Conservation (phyloP, 306 rosid species). For the Cicer pinnatifidum region DNA sequence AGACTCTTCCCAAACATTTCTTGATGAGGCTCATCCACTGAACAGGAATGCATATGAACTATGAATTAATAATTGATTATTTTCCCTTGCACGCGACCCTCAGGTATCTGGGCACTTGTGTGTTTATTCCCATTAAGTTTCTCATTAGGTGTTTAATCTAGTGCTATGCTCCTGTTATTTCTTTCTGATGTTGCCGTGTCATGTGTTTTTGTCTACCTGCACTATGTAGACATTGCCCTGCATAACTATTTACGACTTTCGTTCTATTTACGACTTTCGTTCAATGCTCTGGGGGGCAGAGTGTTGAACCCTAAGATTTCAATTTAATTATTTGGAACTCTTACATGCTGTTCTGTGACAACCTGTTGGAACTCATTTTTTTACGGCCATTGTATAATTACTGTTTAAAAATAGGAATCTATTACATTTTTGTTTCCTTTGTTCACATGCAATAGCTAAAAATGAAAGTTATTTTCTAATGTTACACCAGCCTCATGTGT, state of each 20-base stretch:
- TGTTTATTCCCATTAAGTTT: not conserved
- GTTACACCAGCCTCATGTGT: too few species aligned
- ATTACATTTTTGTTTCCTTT: not conserved
- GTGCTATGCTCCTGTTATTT: not conserved
- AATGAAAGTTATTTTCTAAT: too few species aligned
- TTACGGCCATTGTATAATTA: not conserved
- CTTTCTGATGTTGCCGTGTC: slow-evolving; percentile 12
- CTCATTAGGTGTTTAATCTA: not conserved
- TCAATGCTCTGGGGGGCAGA: not conserved
- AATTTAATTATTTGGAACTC: not conserved
- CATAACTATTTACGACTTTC: not conserved
- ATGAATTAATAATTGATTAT: slow-evolving; percentile 2
- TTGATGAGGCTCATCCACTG: not conserved
- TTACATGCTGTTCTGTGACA: not conserved
- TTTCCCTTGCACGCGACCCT: not conserved
- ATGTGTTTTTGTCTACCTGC: not conserved
- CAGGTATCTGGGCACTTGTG: not conserved
- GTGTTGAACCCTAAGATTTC: too few species aligned
- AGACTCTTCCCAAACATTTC: not conserved
- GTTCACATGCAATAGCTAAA: not conserved
- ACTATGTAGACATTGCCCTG: not conserved
- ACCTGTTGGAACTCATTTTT: not conserved
- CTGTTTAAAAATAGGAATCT: not conserved
- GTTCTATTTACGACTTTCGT: not conserved
- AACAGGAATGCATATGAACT: slow-evolving; percentile 22